phyloP scores from a whole-genome alignment of 1,284 basidiomycete genomes.

The Chalciporus sp. region DNA sequence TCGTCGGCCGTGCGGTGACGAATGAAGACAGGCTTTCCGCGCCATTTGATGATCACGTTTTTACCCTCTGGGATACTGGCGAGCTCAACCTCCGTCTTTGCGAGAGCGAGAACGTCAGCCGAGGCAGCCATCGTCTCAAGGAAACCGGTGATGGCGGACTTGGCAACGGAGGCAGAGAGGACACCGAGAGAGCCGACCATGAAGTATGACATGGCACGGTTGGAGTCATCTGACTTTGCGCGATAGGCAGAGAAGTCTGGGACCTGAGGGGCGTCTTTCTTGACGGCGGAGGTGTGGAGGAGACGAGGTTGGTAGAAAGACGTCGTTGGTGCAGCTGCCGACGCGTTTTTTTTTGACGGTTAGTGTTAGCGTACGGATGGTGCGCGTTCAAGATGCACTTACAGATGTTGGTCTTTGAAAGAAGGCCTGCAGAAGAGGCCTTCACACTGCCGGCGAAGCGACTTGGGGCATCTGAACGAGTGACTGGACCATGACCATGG shows the following conservation, averaged over 20 bases:
- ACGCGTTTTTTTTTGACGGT: slow-evolving; percentile 8
- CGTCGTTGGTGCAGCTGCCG: slow-evolving; percentile 48
- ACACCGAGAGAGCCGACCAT: slow-evolving; percentile 97
- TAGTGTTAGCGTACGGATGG: slow-evolving; percentile 11
- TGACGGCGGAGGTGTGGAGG: slow-evolving; percentile 69
- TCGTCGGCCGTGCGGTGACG: slow-evolving; percentile 93
- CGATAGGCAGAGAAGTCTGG: slow-evolving; percentile 91
- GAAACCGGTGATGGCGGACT: slow-evolving; percentile 94
- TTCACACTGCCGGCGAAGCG: slow-evolving; percentile 60
- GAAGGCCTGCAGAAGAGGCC: slow-evolving; percentile 52
- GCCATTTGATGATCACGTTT: slow-evolving; percentile 98
- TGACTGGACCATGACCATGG: slow-evolving; percentile 53
- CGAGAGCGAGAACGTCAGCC: slow-evolving; percentile 96
- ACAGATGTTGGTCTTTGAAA: slow-evolving; percentile 75
- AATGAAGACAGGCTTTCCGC: slow-evolving; percentile 99
- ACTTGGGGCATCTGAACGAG: slow-evolving; percentile 69
- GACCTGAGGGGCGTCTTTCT: slow-evolving; percentile 72
- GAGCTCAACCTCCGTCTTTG: slow-evolving; percentile 97
- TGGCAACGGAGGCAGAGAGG: slow-evolving; percentile 91
- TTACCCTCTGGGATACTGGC: slow-evolving; percentile 94
- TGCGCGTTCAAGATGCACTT: slow-evolving; percentile 33
- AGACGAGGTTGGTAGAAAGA: slow-evolving; percentile 67
- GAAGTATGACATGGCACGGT: slow-evolving; percentile 93
- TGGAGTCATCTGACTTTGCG: slow-evolving; percentile 65
- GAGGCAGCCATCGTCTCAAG: slow-evolving; percentile 96